Base-by-base conservation (phyloP, 495 filamentous ascomycete species). In the Neurospora tetrasperma region DNA sequence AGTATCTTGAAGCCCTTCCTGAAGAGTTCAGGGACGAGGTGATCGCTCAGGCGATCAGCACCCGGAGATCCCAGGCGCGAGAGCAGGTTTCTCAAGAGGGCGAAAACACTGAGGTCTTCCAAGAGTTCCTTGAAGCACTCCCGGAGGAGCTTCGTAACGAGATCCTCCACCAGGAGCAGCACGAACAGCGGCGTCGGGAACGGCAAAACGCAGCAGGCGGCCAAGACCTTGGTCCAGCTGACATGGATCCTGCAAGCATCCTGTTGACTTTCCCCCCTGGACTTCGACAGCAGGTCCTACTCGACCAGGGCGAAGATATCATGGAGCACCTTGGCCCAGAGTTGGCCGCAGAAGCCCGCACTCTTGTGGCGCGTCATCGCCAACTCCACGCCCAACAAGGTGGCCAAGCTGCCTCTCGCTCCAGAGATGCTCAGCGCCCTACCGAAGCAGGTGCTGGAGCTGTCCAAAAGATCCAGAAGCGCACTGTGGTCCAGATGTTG, bases 1-100 rank as follows among this genome's bases (percentile, higher is more conserved):
- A 94, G 48, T 99, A 97, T 80, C 88, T 99, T 4, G 93, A 96
- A 71, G 96, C 94, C 44, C 85, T 99, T 20, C 96, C 96, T 1
- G 96, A 99, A 73, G 96, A 98, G 48, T 88, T 98, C 69, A 88
- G 96, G 39, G 95, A 98, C 80, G 96, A 99, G 78, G 96, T 98
- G 39, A 91, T 99, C 46, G 93, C 94, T 82, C 88, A 92, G 66
- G 93, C 97, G 71, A 84, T 96, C 74, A 90, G 91, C 62, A 89
- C 95, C 70, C 89, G 95, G 70, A 90, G 96, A 76, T 90, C 91
- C 8, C 88, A 94, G 80, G 92, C 92, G 73, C 88, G 89, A 18
- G 91, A 92, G 72, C 86, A 86, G 41, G 86, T 85, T n/a, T 80
- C 79, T n/a, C 78, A 71, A 14, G 88, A 91, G 54, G 94, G 93